phyloP scores from a whole-genome alignment of 352 stramenopile genomes.

The Phytophthora boehmeriae region DNA sequence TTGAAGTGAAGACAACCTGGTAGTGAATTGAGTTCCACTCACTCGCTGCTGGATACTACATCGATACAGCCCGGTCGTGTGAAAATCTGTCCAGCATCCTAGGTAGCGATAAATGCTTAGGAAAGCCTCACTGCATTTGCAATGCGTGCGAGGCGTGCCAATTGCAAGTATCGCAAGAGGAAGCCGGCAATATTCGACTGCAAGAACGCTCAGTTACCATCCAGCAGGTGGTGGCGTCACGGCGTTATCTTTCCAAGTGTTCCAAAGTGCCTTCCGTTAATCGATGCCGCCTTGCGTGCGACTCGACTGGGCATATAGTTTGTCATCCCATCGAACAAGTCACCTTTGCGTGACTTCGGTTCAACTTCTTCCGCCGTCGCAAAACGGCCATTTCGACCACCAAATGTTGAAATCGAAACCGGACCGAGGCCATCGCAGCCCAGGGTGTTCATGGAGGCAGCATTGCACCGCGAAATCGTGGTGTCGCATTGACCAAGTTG shows the following conservation, averaged over 20 bases:
- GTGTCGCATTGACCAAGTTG: no score
- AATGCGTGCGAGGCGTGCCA: constrained; percentile 4
- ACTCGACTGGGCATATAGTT: not conserved
- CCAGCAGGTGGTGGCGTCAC: not conserved
- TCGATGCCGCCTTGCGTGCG: no score
- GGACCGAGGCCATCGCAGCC: not conserved
- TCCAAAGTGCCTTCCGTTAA: no score
- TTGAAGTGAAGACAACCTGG: constrained; percentile 1
- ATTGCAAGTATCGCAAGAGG: constrained; percentile 8
- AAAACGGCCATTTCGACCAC: not conserved
- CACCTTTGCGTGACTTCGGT: no score
- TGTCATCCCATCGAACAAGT: not conserved
- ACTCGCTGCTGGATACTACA: not conserved
- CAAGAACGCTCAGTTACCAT: not conserved
- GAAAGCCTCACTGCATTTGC: not conserved
- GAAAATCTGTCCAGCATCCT: not conserved
- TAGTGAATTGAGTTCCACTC: not conserved
- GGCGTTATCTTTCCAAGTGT: not conserved
- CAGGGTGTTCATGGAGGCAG: no score
- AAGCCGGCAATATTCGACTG: constrained; percentile 10
- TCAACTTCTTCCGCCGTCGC: not conserved
- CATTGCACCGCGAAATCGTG: no score
- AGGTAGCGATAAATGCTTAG: no score
- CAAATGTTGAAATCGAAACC: not conserved
- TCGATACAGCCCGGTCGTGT: no score